A percentile compares a stretch with the other conserved stretches of the same genome.
These are phyloP conservation scores for Patellaria atrata DNA, from an alignment of 495 filamentous ascomycete genomes.

Conservation along the genomic window DNA sequence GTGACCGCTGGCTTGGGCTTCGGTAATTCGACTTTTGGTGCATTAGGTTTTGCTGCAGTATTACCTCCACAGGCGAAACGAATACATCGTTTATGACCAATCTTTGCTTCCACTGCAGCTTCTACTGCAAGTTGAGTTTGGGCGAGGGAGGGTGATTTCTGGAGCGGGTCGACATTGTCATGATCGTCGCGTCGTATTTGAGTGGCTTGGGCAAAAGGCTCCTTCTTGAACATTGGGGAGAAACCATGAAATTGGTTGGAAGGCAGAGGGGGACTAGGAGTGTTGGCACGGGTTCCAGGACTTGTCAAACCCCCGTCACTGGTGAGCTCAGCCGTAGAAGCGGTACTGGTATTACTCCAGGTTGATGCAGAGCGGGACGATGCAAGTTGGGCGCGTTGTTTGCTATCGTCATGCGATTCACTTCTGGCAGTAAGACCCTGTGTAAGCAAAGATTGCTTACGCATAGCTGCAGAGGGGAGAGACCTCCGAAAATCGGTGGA, in stretches of 20 bases:
- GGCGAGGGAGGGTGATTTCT: constrained; percentile 3
- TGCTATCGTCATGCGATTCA: constrained; percentile 7
- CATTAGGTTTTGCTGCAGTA: constrained; percentile 29
- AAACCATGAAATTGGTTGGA: constrained; percentile 20
- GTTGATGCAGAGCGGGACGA: constrained; percentile 54
- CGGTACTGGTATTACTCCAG: constrained; percentile 58
- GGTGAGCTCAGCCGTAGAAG: constrained; percentile 75
- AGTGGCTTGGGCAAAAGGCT: constrained; percentile 16
- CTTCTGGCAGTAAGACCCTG: constrained; percentile 10
- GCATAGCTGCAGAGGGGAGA: constrained; percentile 4
- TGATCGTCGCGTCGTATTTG: constrained; percentile 22
- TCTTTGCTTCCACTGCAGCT: constrained; percentile 28
- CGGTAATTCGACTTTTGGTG: constrained; percentile 13
- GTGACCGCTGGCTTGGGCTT: constrained; percentile 7
- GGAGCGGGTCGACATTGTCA: constrained; percentile 16
- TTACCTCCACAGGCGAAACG: constrained; percentile 58
- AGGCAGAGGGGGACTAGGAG: constrained; percentile 70
- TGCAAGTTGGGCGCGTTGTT: constrained; percentile 16
- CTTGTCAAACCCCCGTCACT: constrained; percentile 89
- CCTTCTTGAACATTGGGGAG: constrained; percentile 22
- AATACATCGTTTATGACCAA: constrained; percentile 74
- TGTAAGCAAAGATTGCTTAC: constrained; percentile 19
- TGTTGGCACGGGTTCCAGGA: constrained; percentile 62
- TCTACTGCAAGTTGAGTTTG: constrained; percentile 24
- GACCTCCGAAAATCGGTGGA: constrained; percentile 11